A percentile compares a stretch with the other conserved stretches of the same genome.
These are phyloP conservation scores for Rhodotorula graminis DNA, from an alignment of 768 basidiomycete species.

Conservation along the genomic window DNA sequence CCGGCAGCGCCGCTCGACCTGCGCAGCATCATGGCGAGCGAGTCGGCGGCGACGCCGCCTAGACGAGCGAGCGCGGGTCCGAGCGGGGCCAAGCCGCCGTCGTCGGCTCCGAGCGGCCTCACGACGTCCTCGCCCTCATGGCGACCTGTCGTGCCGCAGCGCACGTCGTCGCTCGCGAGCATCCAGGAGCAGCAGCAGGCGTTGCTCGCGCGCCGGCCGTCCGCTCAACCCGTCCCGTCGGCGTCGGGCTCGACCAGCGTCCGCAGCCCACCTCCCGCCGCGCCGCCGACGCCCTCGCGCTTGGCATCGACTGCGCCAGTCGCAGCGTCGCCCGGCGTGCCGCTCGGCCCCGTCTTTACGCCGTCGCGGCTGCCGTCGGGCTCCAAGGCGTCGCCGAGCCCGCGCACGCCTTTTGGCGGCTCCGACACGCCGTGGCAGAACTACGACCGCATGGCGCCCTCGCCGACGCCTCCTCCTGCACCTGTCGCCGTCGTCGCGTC, in stretches of 20 bases:
- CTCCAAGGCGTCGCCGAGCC: not conserved
- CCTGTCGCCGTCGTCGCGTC: conserved; percentile 8
- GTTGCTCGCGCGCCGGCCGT: conserved; percentile 5
- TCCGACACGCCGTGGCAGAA: conserved; percentile 40
- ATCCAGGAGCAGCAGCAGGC: conserved; percentile 24
- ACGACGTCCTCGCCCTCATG: conserved; percentile 2
- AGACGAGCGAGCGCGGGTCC: not conserved
- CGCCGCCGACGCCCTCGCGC: not conserved
- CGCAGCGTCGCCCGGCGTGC: conserved; percentile 2
- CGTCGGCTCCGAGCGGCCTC: not conserved
- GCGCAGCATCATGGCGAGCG: conserved; percentile 34
- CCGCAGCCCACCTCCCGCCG: not conserved
- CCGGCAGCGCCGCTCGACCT: conserved; percentile 21
- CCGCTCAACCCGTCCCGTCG: conserved; percentile 1
- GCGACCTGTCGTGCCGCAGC: conserved; percentile 15
- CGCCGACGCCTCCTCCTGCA: not conserved
- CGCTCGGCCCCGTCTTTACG: conserved; percentile 37
- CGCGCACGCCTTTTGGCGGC: conserved; percentile 20
- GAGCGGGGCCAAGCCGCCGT: not conserved
- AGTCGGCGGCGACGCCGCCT: not conserved
- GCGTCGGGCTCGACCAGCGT: not conserved
- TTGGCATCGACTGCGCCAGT: not conserved
- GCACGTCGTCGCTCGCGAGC: conserved; percentile 14
- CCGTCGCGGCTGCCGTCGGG: conserved; percentile 19
- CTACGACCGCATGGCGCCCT: conserved; percentile 25